Evolutionary conservation across 1,139 yeast species (phyloP).

Genomic region (Scheffersomyces lignicola): DNA sequence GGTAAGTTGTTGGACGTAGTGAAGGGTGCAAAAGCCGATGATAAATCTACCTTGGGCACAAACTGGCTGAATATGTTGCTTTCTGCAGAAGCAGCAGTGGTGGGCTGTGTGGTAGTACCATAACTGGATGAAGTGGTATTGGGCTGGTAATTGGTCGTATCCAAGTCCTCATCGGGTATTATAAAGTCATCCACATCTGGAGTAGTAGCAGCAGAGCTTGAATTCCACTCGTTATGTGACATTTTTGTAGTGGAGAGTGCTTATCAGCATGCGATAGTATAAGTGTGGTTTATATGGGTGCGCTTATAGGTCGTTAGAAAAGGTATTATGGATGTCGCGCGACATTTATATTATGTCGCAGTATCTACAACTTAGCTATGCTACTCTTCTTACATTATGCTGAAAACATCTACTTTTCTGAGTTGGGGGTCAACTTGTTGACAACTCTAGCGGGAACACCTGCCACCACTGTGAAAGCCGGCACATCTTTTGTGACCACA

Average conservation of each 20-base stretch:
- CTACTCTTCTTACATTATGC: too few relatives aligned
- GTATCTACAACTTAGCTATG: too few relatives aligned
- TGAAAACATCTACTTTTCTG: too few relatives aligned
- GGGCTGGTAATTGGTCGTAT: conserved; percentile 5
- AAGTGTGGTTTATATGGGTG: too few relatives aligned
- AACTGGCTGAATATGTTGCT: conserved; percentile 10
- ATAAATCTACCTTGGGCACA: conserved; percentile 42
- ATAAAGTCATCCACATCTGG: conserved; percentile 25
- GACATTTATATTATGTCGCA: too few relatives aligned
- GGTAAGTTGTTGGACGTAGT: conserved; percentile 27
- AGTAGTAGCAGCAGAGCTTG: conserved; percentile 12
- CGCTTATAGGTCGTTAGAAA: too few relatives aligned
- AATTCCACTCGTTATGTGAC: conserved; percentile 13
- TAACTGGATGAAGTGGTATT: conserved; percentile 6
- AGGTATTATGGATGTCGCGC: too few relatives aligned
- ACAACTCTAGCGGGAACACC: conserved; percentile 60
- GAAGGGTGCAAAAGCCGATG: conserved; percentile 41
- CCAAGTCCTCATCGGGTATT: conserved; percentile 25
- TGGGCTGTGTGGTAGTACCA: conserved; percentile 1
- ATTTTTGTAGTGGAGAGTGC: too few relatives aligned
- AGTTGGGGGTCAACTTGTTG: conserved; percentile 1
- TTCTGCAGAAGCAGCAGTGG: conserved; percentile 2
- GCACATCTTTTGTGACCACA: conserved; percentile 55
- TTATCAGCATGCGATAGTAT: too few relatives aligned
- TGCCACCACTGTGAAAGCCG: conserved; percentile 51